These are phyloP conservation scores for Incumbomyces delicatus DNA, from an alignment of 2,329 filamentous ascomycete species.

Conservation along the genomic window DNA sequence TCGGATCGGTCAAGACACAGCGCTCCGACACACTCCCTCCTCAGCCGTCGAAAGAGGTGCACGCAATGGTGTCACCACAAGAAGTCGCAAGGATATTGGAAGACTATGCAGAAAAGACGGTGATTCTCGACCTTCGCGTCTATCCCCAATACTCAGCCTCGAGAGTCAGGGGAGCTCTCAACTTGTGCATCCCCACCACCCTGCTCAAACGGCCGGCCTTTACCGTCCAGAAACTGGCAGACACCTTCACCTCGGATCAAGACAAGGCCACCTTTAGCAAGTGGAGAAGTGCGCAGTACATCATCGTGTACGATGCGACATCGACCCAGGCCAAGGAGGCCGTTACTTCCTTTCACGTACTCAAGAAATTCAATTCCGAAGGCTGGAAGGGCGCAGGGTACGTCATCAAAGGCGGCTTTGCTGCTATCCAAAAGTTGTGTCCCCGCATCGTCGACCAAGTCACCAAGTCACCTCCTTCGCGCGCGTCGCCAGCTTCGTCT, in stretches of 20 bases:
- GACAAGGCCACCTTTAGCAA: conserved; percentile 63
- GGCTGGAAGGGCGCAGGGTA: conserved; percentile 65
- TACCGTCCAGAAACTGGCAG: conserved; percentile 74
- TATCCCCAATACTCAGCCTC: conserved; percentile 70
- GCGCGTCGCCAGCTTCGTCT: conserved; percentile 35
- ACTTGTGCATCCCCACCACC: conserved; percentile 90
- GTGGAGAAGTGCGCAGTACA: conserved; percentile 65
- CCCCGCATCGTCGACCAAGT: conserved; percentile 53
- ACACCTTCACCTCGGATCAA: conserved; percentile 66
- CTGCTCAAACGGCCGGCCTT: conserved; percentile 84
- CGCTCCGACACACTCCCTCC: conserved; percentile 48
- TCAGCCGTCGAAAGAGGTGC: conserved; percentile 33
- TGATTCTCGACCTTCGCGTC: conserved; percentile 79
- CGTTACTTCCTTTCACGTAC: conserved; percentile 67
- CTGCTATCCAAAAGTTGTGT: conserved; percentile 58
- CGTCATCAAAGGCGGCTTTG: conserved; percentile 75
- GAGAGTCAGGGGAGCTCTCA: conserved; percentile 70
- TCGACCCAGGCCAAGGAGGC: conserved; percentile 75
- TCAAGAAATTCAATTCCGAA: conserved; percentile 85
- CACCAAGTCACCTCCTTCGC: conserved; percentile 26
- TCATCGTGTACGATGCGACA: conserved; percentile 77
- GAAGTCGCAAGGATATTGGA: conserved; percentile 50
- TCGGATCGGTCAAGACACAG: conserved; percentile 8
- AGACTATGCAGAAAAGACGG: conserved; percentile 41
- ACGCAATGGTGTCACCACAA: conserved; percentile 44